Conservation (phyloP, 306 rosid genomes). For the Trichosanthes cucumerina region DNA sequence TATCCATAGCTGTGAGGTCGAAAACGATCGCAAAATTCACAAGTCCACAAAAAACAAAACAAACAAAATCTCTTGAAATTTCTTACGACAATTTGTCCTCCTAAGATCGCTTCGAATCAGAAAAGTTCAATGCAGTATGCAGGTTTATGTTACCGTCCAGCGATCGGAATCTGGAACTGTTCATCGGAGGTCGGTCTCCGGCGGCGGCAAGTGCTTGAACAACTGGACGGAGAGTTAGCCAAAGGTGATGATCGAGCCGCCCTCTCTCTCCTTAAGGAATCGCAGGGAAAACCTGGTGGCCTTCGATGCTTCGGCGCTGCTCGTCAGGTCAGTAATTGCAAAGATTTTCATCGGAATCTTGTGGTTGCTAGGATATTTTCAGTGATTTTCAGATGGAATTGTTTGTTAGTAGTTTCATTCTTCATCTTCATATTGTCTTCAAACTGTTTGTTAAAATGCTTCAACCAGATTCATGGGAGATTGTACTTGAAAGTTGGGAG, state of each 20-base stretch:
- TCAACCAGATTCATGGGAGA: neutral
- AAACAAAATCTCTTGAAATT: neutral
- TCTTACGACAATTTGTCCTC: neutral
- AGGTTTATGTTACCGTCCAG: conserved; percentile 21
- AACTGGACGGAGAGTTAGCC: conserved; percentile 47
- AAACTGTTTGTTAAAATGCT: conserved; percentile 1
- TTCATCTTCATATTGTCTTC: neutral
- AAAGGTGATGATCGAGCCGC: conserved; percentile 70
- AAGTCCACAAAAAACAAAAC: neutral
- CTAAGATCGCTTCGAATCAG: conserved; percentile 21
- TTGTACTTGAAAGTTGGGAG: neutral
- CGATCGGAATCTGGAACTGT: conserved; percentile 22
- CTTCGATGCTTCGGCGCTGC: conserved; percentile 73
- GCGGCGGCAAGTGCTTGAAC: conserved; percentile 43
- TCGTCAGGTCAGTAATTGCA: conserved; percentile 45
- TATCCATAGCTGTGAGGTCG: conserved; percentile 8
- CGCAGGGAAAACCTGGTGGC: conserved; percentile 62
- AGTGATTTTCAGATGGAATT: neutral
- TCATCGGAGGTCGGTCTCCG: conserved; percentile 35
- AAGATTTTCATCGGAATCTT: neutral
- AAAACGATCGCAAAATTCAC: neutral
- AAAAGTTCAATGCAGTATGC: conserved; percentile 22
- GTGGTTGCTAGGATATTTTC: neutral
- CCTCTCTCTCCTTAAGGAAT: conserved; percentile 50
- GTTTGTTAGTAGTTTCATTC: too few species aligned